phyloP scores from a whole-genome alignment of 495 filamentous ascomycete species.

The Bathelium albidoporum region DNA sequence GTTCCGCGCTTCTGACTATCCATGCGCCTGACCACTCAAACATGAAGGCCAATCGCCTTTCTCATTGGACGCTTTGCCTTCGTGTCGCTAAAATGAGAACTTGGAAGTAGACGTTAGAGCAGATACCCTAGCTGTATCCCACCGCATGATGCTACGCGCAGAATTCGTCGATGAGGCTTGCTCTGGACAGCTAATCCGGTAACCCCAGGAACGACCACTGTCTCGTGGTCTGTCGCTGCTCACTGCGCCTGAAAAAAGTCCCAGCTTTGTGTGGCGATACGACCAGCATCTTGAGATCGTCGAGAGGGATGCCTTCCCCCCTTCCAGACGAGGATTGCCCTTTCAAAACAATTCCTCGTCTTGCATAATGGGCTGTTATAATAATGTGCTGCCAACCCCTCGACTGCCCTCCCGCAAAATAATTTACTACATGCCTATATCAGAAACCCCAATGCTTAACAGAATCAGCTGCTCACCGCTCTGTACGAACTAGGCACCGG shows the following conservation, averaged over 20 bases:
- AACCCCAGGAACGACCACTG: slow-evolving; percentile 28
- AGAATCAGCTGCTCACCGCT: slow-evolving; percentile 1
- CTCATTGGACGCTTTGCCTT: background rate
- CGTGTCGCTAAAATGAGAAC: slow-evolving; percentile 1
- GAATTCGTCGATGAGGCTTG: slow-evolving; percentile 26
- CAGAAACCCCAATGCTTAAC: slow-evolving; percentile 1
- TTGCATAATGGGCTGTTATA: slow-evolving; percentile 1
- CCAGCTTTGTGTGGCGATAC: slow-evolving; percentile 20
- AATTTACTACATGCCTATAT: slow-evolving; percentile 4
- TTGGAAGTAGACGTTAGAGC: slow-evolving; percentile 1
- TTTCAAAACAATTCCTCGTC: slow-evolving; percentile 7
- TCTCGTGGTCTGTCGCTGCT: slow-evolving; percentile 20
- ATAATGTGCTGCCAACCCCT: slow-evolving; percentile 4
- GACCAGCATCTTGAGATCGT: slow-evolving; percentile 6
- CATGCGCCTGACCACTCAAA: slow-evolving; percentile 5
- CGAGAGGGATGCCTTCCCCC: background rate
- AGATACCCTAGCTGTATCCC: slow-evolving; percentile 12
- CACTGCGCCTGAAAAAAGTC: slow-evolving; percentile 2
- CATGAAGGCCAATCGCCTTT: background rate
- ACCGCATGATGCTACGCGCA: slow-evolving; percentile 31
- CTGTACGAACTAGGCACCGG: background rate
- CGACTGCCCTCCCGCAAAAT: slow-evolving; percentile 3
- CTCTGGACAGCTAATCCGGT: slow-evolving; percentile 25
- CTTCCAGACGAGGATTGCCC: background rate
- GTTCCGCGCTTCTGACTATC: slow-evolving; percentile 2